Percentiles rank a stretch among this genome's conserved stretches.
phyloP scores from a whole-genome alignment of 1,139 yeast species.

The Geotrichum macrosporum region DNA sequence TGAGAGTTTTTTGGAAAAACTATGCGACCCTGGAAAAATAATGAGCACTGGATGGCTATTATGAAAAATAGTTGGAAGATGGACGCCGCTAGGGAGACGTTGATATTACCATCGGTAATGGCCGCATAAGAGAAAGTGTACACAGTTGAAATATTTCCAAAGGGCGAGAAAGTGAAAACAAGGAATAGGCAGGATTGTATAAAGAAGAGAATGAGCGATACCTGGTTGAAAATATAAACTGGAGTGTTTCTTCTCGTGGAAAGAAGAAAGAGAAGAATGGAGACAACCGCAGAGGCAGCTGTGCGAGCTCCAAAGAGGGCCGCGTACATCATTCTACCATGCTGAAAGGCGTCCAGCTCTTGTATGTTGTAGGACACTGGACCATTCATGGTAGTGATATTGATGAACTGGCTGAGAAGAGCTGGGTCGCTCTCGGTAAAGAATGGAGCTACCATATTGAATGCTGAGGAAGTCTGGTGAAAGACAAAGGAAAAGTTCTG shows the following conservation, averaged over 20 bases:
- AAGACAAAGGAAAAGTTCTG: no score
- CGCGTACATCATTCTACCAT: conserved; percentile 36
- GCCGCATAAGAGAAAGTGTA: conserved; percentile 49
- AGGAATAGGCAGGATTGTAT: conserved; percentile 59
- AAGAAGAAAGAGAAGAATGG: conserved; percentile 25
- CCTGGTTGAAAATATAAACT: conserved; percentile 65
- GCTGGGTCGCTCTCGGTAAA: conserved; percentile 11
- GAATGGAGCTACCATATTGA: conserved; percentile 7
- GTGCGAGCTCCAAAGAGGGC: conserved; percentile 38
- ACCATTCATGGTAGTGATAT: conserved; percentile 14
- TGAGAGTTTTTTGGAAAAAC: conserved; percentile 45
- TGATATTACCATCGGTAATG: conserved; percentile 38
- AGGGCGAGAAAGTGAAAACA: conserved; percentile 50
- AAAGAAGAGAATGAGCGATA: conserved; percentile 51
- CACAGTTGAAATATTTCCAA: conserved; percentile 46
- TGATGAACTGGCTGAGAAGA: conserved; percentile 14
- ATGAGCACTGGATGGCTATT: conserved; percentile 55
- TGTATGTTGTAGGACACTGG: not conserved
- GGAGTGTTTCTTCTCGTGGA: conserved; percentile 27
- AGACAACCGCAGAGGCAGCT: conserved; percentile 36
- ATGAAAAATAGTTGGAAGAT: conserved; percentile 58
- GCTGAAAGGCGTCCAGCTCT: conserved; percentile 39
- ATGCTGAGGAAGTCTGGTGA: no score
- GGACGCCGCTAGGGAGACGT: conserved; percentile 54
- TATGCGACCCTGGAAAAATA: conserved; percentile 64